Evolutionary conservation across 306 rosid genomes (phyloP).

Genomic region (Sicyos baderoa): DNA sequence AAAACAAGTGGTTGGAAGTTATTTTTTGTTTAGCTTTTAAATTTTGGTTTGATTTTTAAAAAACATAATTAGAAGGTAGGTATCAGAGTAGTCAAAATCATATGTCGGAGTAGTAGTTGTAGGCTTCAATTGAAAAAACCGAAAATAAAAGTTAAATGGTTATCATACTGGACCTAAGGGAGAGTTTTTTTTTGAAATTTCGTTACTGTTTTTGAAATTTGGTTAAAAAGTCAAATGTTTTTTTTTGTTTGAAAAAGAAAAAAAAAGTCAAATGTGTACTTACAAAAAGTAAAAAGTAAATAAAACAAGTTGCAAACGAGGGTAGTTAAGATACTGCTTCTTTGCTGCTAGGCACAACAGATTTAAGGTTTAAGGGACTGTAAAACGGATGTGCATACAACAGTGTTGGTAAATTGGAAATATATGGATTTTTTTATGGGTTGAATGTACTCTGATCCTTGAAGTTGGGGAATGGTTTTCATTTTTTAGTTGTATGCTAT

Average conservation of each 20-base stretch:
- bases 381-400: background rate
- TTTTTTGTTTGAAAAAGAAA: no score
- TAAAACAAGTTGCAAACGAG: background rate
- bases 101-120: no score
- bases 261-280: background rate
- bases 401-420: background rate
- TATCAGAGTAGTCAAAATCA: no score
- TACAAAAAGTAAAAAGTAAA: background rate
- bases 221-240: background rate
- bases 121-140: no score
- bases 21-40: no score
- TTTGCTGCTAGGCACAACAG: background rate
- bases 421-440: background rate
- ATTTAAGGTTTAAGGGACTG: background rate
- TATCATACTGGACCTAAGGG: no score
- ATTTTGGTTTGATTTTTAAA: no score
- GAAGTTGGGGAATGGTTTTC: background rate
- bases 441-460: background rate
- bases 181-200: no score
- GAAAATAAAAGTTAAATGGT: no score
- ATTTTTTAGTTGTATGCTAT: slow-evolving; percentile 39
- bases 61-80: no score
- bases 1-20: no score
- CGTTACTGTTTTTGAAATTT: no score
- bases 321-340: background rate